Evolutionary conservation across 2,329 filamentous ascomycete species (phyloP).

Genomic region (Calonectria montana): DNA sequence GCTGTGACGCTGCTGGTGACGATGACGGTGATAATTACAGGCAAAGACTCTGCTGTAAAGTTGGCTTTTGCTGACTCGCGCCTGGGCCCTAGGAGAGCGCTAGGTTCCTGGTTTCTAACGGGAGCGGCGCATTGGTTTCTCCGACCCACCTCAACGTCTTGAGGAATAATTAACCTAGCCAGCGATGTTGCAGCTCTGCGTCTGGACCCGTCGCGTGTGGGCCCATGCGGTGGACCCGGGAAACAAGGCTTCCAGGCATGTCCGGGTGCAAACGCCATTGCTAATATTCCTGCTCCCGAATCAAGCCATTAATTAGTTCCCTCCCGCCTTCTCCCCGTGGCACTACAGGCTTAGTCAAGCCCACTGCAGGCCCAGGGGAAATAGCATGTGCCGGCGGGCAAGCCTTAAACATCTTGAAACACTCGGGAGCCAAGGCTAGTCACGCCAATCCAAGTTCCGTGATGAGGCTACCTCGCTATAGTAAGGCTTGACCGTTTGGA

Average conservation of each 20-base stretch:
- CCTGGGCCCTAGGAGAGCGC: neutral
- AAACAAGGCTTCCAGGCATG: constrained; percentile 2
- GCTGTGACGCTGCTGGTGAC: neutral
- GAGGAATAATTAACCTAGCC: constrained; percentile 7
- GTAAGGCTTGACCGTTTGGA: constrained; percentile 24
- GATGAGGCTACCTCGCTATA: constrained; percentile 27
- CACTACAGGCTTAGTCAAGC: constrained; percentile 4
- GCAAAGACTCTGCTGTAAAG: neutral
- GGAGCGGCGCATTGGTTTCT: constrained; percentile 24
- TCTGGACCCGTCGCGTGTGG: constrained; percentile 1
- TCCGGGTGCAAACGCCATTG: constrained; percentile 5
- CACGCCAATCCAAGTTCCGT: constrained; percentile 31
- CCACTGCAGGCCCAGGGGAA: neutral
- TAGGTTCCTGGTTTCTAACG: constrained; percentile 14
- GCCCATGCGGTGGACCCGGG: neutral
- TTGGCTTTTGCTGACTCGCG: constrained; percentile 18
- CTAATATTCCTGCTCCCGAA: neutral
- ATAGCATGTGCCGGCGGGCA: constrained; percentile 6
- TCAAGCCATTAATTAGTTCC: constrained; percentile 1
- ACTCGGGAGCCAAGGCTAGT: constrained; percentile 33
- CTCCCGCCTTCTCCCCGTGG: constrained; percentile 16
- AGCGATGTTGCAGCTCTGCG: neutral
- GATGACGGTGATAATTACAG: neutral
- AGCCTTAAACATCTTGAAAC: constrained; percentile 18
- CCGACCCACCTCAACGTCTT: constrained; percentile 14